A percentile compares a stretch with the other conserved stretches of the same genome.
phyloP scores from a whole-genome alignment of 2,329 filamentous ascomycete genomes.

The Paracoccidioides lutzii region DNA sequence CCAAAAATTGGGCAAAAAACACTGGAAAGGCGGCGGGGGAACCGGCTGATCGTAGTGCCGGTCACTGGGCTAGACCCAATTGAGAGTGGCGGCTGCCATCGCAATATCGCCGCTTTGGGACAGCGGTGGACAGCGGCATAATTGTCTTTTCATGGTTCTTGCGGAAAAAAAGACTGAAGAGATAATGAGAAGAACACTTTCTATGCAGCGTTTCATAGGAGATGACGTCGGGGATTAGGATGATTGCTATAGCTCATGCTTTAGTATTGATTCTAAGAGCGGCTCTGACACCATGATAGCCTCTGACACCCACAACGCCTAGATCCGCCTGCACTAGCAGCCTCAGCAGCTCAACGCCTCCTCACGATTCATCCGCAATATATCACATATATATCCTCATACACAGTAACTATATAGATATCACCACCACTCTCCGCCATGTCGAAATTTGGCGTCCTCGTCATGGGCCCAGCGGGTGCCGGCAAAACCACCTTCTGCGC shows the following conservation, averaged over 20 bases:
- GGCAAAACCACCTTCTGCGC: slow-evolving; percentile 97
- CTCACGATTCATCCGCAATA: neutral
- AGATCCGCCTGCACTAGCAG: neutral
- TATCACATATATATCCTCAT: neutral
- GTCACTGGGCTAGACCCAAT: neutral
- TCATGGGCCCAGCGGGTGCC: slow-evolving; percentile 91
- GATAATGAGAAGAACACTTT: neutral
- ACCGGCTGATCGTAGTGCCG: slow-evolving; percentile 2
- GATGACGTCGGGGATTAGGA: neutral
- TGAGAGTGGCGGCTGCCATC: neutral
- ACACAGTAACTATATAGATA: neutral
- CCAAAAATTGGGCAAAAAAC: neutral
- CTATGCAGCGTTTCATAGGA: neutral
- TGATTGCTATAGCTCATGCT: neutral
- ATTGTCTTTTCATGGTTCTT: neutral
- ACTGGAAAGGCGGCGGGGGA: slow-evolving; percentile 8
- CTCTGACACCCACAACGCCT: neutral
- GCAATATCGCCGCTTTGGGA: neutral
- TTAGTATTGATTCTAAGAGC: neutral
- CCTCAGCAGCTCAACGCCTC: neutral
- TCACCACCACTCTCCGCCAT: slow-evolving; percentile 33
- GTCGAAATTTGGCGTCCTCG: slow-evolving; percentile 89
- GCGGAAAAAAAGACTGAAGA: neutral
- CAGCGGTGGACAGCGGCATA: slow-evolving; percentile 5
- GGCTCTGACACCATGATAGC: neutral